A percentile compares a stretch with the other conserved stretches of the same genome.
Conservation (phyloP, 2,329 filamentous ascomycete species). For the Apiospora kogelbergensis region DNA sequence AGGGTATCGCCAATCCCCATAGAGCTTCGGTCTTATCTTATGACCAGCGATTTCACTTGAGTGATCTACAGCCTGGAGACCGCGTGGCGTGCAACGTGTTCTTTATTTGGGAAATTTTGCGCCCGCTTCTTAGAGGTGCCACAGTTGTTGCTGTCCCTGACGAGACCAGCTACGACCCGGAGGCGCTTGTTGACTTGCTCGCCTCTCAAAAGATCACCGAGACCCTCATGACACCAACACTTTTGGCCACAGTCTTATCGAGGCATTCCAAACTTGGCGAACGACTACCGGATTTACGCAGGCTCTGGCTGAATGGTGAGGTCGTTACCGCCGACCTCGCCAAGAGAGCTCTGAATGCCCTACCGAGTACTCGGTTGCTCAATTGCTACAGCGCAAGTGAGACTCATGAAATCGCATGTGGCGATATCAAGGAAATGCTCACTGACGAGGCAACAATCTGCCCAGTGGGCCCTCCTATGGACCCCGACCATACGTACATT, state of each 20-base stretch:
- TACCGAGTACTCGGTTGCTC: slow-evolving; percentile 68
- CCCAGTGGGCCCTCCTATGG: slow-evolving; percentile 70
- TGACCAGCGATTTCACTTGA: slow-evolving; percentile 67
- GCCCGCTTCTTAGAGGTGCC: slow-evolving; percentile 72
- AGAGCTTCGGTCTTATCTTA: slow-evolving; percentile 73
- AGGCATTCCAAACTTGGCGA: slow-evolving; percentile 65
- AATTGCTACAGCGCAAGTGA: slow-evolving; percentile 84
- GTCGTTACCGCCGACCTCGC: slow-evolving; percentile 79
- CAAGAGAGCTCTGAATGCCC: slow-evolving; percentile 63
- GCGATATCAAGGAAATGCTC: slow-evolving; percentile 69
- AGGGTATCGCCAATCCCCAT: slow-evolving; percentile 80
- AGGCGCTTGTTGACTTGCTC: slow-evolving; percentile 70
- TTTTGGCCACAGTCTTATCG: slow-evolving; percentile 72
- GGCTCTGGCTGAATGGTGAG: slow-evolving; percentile 79
- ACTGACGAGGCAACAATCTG: slow-evolving; percentile 65
- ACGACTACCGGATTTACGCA: slow-evolving; percentile 65
- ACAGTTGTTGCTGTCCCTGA: slow-evolving; percentile 76
- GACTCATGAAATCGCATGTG: slow-evolving; percentile 77
- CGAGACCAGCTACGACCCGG: slow-evolving; percentile 74
- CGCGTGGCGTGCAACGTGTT: slow-evolving; percentile 87
- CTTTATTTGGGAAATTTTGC: slow-evolving; percentile 82
- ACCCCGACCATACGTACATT: slow-evolving; percentile 70
- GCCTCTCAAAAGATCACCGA: slow-evolving; percentile 68
- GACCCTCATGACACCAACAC: slow-evolving; percentile 80
- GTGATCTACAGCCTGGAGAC: slow-evolving; percentile 69